phyloP scores from a whole-genome alignment of 2,329 filamentous ascomycete species.

The Fusarium napiforme region DNA sequence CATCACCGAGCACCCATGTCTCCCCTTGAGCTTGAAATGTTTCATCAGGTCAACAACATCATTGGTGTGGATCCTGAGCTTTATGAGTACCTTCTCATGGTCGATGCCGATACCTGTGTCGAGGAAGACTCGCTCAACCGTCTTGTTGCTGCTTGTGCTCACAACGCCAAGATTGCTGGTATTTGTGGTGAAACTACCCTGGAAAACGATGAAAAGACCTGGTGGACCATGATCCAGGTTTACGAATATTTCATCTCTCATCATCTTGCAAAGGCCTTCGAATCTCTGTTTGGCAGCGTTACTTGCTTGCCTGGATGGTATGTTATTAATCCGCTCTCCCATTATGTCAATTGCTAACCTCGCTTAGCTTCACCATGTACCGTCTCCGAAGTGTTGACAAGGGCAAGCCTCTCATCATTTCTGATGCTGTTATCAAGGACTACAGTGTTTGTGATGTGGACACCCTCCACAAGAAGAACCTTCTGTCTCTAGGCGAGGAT shows the following conservation, averaged over 20 bases:
- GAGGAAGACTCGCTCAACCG: constrained; percentile 91
- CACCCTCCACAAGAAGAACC: constrained; percentile 96
- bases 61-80: constrained; percentile 97
- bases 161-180: constrained; percentile 95
- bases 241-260: constrained; percentile 99
- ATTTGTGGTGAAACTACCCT: constrained; percentile 97
- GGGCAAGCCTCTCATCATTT: constrained; percentile 93
- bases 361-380: constrained; percentile 94
- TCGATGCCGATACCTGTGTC: constrained; percentile 96
- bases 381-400: constrained; percentile 93
- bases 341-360: constrained; percentile 44
- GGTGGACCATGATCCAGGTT: constrained; percentile 99
- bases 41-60: constrained; percentile 99
- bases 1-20: constrained; percentile 95
- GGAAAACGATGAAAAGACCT: constrained; percentile 93
- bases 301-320: constrained; percentile 99
- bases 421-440: constrained; percentile 86
- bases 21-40: constrained; percentile 95
- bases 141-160: constrained; percentile 89
- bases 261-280: constrained; percentile 95
- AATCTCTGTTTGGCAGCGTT: constrained; percentile 96
- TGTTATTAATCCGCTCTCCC: constrained; percentile 52
- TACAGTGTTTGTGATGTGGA: constrained; percentile 92
- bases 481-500: constrained; percentile 94
- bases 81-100: constrained; percentile 97